Conservation (phyloP, 306 rosid genomes). For the Acacia crassicarpa region DNA sequence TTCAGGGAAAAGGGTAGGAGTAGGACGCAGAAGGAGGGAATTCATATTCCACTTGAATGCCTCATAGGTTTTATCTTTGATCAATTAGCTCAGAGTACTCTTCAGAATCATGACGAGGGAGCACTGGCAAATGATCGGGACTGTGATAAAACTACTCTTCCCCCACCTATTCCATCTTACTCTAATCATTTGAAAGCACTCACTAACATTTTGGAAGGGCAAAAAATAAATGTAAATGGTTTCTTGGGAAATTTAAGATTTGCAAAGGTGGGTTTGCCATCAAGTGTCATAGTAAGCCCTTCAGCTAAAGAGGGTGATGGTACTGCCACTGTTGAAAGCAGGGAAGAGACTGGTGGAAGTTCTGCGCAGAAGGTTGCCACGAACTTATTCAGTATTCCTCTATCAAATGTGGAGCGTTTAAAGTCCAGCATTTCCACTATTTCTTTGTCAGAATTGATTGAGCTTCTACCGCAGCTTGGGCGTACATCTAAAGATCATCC, state of each 20-base stretch:
- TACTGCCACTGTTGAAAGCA: slow-evolving; percentile 42
- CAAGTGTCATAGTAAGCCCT: slow-evolving; percentile 64
- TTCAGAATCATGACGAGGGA: slow-evolving; percentile 63
- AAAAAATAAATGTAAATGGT: slow-evolving; percentile 67
- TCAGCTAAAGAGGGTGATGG: slow-evolving; percentile 60
- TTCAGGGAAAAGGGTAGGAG: slow-evolving; percentile 37
- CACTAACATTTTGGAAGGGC: slow-evolving; percentile 64
- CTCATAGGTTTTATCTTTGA: slow-evolving; percentile 76
- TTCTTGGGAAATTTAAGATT: slow-evolving; percentile 86
- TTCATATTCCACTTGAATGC: slow-evolving; percentile 63
- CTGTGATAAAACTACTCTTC: slow-evolving; percentile 35
- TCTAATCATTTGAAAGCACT: slow-evolving; percentile 62
- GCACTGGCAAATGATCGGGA: slow-evolving; percentile 38
- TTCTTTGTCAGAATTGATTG: slow-evolving; percentile 83
- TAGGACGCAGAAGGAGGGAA: slow-evolving; percentile 51
- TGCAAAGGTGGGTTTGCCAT: slow-evolving; percentile 91
- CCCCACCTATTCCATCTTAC: slow-evolving; percentile 31
- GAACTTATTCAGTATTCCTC: slow-evolving; percentile 80
- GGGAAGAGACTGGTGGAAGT: slow-evolving; percentile 66
- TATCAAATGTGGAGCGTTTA: slow-evolving; percentile 96
- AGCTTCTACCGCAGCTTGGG: slow-evolving; percentile 87
- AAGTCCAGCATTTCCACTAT: slow-evolving; percentile 86
- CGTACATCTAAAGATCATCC: slow-evolving; percentile 84
- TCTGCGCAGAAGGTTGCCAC: slow-evolving; percentile 82
- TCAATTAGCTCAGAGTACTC: slow-evolving; percentile 54